These are phyloP conservation scores for Camelina laxa DNA, from an alignment of 345 rosid species.

Conservation along the genomic window DNA sequence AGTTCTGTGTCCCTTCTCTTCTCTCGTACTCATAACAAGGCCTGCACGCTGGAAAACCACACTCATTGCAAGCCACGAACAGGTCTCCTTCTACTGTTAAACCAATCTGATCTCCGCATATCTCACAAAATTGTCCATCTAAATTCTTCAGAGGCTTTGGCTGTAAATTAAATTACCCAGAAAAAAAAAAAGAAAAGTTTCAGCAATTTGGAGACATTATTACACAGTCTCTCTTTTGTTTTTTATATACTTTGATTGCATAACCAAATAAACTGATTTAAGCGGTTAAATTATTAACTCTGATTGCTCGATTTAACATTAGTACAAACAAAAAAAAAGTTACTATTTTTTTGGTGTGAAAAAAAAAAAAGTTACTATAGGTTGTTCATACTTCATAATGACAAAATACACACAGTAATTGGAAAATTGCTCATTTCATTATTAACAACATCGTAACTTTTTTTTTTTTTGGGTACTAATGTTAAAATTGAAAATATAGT, in stretches of 20 bases:
- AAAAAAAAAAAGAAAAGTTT: not conserved
- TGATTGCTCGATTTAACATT: not conserved
- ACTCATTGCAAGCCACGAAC: conserved; percentile 97
- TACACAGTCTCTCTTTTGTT: not conserved
- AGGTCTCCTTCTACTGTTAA: conserved; percentile 89
- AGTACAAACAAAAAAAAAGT: not conserved
- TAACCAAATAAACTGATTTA: not conserved
- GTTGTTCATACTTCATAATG: not conserved
- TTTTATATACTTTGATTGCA: not conserved
- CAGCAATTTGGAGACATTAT: not conserved
- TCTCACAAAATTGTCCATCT: conserved; percentile 95
- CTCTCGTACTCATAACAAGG: conserved; percentile 98
- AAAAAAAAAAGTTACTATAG: not conserved
- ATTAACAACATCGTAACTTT: too few relatives aligned
- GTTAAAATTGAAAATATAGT: too few relatives aligned
- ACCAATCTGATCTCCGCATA: conserved; percentile 86
- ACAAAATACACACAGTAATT: too few relatives aligned
- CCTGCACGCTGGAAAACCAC: conserved; percentile 93
- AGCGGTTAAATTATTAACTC: not conserved
- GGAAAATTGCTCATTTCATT: too few relatives aligned
- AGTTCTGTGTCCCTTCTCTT: conserved; percentile 85
- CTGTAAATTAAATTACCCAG: conserved; percentile 47
- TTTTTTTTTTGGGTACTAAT: too few relatives aligned
- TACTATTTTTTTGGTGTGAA: too few relatives aligned
- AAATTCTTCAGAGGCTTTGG: conserved; percentile 84